A percentile compares a stretch with the other conserved stretches of the same genome.
Evolutionary conservation across 352 stramenopile genomes (phyloP).

Genomic region (Pythium oligandrum): DNA sequence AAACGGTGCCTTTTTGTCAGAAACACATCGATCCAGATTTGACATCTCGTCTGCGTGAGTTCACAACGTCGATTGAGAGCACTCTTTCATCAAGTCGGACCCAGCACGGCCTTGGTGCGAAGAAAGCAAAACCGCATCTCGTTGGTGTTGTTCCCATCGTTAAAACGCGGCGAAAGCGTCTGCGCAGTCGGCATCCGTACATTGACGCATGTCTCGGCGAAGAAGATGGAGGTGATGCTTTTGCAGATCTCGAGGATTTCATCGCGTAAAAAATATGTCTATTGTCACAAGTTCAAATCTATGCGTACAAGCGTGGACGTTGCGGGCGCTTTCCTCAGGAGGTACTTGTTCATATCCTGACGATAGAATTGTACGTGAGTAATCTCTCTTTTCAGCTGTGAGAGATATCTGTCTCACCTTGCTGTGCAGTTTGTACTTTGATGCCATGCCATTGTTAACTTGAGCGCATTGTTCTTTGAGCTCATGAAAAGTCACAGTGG

Average conservation of each 20-base stretch:
- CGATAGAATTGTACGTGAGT: not conserved
- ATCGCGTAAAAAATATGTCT: conserved; percentile 18
- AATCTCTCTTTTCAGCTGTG: too few relatives aligned
- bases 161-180: conserved; percentile 16
- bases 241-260: conserved; percentile 34
- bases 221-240: conserved; percentile 33
- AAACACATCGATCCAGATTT: too few relatives aligned
- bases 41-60: conserved; percentile 1
- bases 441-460: conserved; percentile 4
- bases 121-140: conserved; percentile 13
- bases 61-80: conserved; percentile 9
- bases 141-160: conserved; percentile 22
- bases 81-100: not conserved
- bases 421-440: conserved; percentile 20
- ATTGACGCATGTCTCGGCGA: conserved; percentile 34
- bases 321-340: conserved; percentile 16
- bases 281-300: conserved; percentile 14
- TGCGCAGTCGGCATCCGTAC: conserved; percentile 30
- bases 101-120: not conserved
- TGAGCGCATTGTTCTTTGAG: conserved; percentile 14
- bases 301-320: conserved; percentile 10
- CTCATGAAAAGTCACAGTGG: conserved; percentile 11
- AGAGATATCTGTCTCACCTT: conserved; percentile 12
- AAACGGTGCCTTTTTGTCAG: too few relatives aligned
- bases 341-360: conserved; percentile 25